These are phyloP conservation scores for Gleditsia sinensis DNA, from an alignment of 306 rosid species.

Conservation along the genomic window DNA sequence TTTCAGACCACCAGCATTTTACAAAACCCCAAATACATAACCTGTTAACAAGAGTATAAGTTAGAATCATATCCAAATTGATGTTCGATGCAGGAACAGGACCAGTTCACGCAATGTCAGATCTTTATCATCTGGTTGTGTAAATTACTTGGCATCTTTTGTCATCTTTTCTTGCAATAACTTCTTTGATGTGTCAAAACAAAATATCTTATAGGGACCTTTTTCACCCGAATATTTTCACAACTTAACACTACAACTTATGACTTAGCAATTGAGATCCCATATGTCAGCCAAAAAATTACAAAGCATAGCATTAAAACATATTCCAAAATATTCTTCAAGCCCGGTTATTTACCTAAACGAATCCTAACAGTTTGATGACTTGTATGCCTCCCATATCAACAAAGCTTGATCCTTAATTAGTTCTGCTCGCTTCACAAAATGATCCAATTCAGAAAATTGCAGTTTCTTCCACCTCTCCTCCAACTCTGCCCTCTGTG, in stretches of 20 bases:
- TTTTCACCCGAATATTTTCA: background rate
- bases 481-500: constrained; percentile 53
- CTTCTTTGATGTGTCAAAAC: background rate
- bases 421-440: constrained; percentile 37
- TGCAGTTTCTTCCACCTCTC: constrained; percentile 53
- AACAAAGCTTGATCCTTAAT: constrained; percentile 40
- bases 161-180: background rate
- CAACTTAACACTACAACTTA: background rate
- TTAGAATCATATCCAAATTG: background rate
- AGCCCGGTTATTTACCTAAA: too few species aligned
- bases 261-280: too few species aligned
- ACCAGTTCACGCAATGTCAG: background rate
- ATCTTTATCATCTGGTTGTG: too few species aligned
- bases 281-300: background rate
- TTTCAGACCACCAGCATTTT: background rate
- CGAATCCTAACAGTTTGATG: constrained; percentile 37
- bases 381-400: constrained; percentile 46
- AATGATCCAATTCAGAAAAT: constrained; percentile 54
- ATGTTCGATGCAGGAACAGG: background rate
- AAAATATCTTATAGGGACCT: background rate
- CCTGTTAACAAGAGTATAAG: background rate
- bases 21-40: background rate
- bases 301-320: background rate
- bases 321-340: background rate
- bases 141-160: background rate